These are phyloP conservation scores for Breynia disticha DNA, from an alignment of 441 rosid genomes.

Conservation along the genomic window DNA sequence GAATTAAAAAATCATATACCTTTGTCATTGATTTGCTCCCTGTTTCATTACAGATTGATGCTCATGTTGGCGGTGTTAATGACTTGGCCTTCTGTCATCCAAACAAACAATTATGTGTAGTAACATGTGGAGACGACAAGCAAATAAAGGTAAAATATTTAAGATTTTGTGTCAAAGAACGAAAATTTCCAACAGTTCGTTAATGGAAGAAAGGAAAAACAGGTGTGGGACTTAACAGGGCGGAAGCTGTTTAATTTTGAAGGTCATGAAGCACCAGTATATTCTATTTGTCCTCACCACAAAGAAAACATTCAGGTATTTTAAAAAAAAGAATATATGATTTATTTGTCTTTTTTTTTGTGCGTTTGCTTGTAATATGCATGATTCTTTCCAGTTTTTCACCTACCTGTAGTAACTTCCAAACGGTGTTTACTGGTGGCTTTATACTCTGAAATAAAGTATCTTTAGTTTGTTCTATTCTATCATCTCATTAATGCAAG, in stretches of 20 bases:
- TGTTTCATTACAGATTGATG: conserved; percentile 61
- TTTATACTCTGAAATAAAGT: no score
- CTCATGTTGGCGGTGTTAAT: conserved; percentile 80
- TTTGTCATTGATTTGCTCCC: conserved; percentile 14
- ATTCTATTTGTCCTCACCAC: conserved; percentile 79
- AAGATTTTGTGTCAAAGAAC: conserved; percentile 8
- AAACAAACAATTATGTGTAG: conserved; percentile 67
- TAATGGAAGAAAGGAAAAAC: conserved; percentile 26
- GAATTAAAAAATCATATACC: conserved; percentile 4
- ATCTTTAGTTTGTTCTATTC: no score
- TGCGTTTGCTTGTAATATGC: not conserved
- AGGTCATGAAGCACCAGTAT: conserved; percentile 81
- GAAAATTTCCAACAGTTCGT: conserved; percentile 10
- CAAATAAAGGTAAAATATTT: conserved; percentile 52
- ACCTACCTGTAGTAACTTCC: not conserved
- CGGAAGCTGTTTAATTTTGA: conserved; percentile 52
- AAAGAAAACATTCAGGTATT: conserved; percentile 79
- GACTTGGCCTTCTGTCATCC: conserved; percentile 89
- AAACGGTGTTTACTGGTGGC: no score
- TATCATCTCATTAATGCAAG: no score
- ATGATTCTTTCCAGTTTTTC: not conserved
- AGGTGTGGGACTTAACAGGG: conserved; percentile 80
- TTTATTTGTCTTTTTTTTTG: not conserved
- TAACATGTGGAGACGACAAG: conserved; percentile 92
- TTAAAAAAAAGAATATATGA: conserved; percentile 4